These are phyloP conservation scores for Podospora appendiculata DNA, from an alignment of 495 filamentous ascomycete genomes.

Conservation along the genomic window DNA sequence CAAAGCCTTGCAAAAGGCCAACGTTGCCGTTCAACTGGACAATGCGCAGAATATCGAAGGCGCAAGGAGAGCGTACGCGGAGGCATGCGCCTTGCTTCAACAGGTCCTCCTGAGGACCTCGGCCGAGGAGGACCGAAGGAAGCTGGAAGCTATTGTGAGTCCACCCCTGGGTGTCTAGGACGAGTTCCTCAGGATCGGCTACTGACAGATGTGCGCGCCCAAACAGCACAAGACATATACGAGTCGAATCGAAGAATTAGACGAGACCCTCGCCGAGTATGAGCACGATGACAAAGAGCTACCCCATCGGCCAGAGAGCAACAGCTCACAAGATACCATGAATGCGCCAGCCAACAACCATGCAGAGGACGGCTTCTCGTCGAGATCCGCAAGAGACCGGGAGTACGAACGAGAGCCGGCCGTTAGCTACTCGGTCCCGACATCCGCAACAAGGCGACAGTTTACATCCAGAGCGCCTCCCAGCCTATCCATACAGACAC, in stretches of 20 bases:
- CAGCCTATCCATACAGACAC: conserved; percentile 6
- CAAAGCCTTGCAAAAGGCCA: conserved; percentile 87
- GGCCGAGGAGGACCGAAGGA: conserved; percentile 73
- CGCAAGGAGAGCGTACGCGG: conserved; percentile 82
- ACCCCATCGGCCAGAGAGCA: conserved; percentile 45
- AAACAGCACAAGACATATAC: conserved; percentile 78
- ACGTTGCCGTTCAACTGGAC: conserved; percentile 88
- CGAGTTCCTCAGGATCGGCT: background rate
- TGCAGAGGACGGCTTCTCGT: conserved; percentile 16
- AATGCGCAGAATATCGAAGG: conserved; percentile 92
- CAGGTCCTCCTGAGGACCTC: conserved; percentile 79
- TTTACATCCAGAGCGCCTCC: conserved; percentile 3
- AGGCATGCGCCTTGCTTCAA: conserved; percentile 78
- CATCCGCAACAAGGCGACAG: conserved; percentile 7
- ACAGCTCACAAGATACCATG: conserved; percentile 6
- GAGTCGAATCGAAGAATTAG: conserved; percentile 76
- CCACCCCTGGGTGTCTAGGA: background rate
- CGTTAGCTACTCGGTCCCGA: conserved; percentile 23
- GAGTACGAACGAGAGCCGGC: conserved; percentile 4
- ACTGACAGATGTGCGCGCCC: background rate
- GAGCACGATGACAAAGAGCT: conserved; percentile 59
- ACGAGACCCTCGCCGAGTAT: conserved; percentile 55
- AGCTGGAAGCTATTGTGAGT: conserved; percentile 86
- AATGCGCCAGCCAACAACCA: conserved; percentile 39
- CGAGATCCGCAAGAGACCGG: background rate